Base-by-base conservation (phyloP, 768 basidiomycete species). In the Amanita pseudoporphyria region DNA sequence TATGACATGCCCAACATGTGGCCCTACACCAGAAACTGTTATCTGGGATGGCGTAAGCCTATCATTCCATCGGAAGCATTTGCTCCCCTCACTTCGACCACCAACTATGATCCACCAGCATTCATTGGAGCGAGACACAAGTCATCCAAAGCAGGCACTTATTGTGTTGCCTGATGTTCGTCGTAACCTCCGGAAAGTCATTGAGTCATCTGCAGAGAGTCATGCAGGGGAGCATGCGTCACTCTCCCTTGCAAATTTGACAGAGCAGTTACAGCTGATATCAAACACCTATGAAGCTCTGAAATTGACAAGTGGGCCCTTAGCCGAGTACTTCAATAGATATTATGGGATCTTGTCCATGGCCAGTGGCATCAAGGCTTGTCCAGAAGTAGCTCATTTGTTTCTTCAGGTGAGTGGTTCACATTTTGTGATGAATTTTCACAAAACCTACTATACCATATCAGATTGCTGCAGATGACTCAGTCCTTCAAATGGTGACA, bases 11-110 rank as follows among this genome's bases (percentile, higher is more conserved):
- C 51, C 55, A 0, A 22, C 7, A 3, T 68, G 64, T 56, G 63
- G 64, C 1, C 55, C 57, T 0, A 36, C 40, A 28, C 66, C 64
- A 3, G 58, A 62, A 22, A 53, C 55, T n/a, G 57, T 58, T 7
- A 67, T 69, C 18, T 65, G 61, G 57, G 65, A 69, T 51, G 64
- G 66, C 3, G 61, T 67, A 0, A 64, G 61, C 3, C 45, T 68
- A 13, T 56, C 62, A 3, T 69, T 64, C 49, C 59, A 56, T 41
- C 48, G 53, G 9, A 63, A 64, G 45, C 61, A 65, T 37, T 44
- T 65, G 1, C 51, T 53, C 0, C 39, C 55, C 3, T 52, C 59
- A 2, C 54, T 67, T 10, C 28, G 50, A 12, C 64, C 65, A 4
- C 33, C 33, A 35, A 35, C 33, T 4, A 12, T 12, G 4, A 3